phyloP scores from a whole-genome alignment of 1,284 basidiomycete genomes.

The Crepidotus sp. region DNA sequence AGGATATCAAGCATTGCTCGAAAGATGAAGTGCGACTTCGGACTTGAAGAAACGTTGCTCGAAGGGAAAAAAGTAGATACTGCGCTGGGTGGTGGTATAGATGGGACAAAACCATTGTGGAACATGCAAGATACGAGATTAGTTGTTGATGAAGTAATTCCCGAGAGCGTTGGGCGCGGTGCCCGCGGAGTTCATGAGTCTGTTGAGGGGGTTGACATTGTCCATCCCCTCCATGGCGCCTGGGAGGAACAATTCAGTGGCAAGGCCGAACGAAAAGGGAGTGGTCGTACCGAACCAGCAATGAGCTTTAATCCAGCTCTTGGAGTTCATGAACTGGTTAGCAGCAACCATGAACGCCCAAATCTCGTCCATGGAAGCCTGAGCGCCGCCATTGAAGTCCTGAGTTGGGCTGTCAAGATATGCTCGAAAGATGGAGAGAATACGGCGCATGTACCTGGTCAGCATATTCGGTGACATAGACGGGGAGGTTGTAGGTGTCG shows the following conservation, averaged over 20 bases:
- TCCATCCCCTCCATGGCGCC: conserved; percentile 62
- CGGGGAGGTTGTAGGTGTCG: conserved; percentile 36
- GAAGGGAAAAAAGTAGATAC: neutral
- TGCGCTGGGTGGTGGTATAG: conserved; percentile 12
- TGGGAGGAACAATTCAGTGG: conserved; percentile 20
- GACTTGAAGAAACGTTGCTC: conserved; percentile 11
- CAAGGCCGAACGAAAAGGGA: neutral
- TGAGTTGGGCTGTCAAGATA: conserved; percentile 21
- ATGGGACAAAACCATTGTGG: conserved; percentile 7
- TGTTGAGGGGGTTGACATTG: conserved; percentile 58
- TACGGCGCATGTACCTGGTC: conserved; percentile 42
- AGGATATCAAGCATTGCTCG: conserved; percentile 12
- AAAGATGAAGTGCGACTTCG: neutral
- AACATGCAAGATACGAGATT: neutral
- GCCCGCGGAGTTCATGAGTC: conserved; percentile 32
- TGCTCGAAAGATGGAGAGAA: neutral
- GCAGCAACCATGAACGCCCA: conserved; percentile 50
- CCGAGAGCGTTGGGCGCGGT: conserved; percentile 12
- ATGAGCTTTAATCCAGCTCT: conserved; percentile 48
- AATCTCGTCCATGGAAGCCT: conserved; percentile 41
- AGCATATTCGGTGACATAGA: conserved; percentile 64
- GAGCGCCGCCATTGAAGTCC: conserved; percentile 56
- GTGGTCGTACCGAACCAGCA: conserved; percentile 60
- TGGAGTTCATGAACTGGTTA: conserved; percentile 47
- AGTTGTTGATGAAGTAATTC: conserved; percentile 18